phyloP scores from a whole-genome alignment of 352 stramenopile genomes.

The Aphanomyces cochlioides region DNA sequence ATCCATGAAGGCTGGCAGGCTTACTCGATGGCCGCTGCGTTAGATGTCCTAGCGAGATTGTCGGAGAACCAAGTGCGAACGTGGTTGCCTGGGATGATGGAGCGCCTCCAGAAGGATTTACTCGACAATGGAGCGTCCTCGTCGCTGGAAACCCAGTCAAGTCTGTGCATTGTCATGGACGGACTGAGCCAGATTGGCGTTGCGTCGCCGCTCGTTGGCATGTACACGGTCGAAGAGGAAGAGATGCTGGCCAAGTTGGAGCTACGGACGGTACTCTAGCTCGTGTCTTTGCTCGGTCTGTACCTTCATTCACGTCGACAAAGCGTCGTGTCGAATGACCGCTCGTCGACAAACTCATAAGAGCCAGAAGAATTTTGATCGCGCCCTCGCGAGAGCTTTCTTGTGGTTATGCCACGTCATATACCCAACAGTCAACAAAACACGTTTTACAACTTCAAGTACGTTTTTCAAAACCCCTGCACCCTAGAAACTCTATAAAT shows the following conservation, averaged over 20 bases:
- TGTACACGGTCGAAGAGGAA: conserved; percentile 75
- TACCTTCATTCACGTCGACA: background rate
- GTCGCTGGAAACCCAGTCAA: conserved; percentile 57
- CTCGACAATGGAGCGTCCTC: conserved; percentile 17
- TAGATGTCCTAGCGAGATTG: conserved; percentile 13
- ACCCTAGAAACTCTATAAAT: background rate
- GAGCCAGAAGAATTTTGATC: too few relatives aligned
- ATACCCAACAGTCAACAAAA: background rate
- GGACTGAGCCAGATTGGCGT: conserved; percentile 52
- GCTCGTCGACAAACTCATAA: background rate
- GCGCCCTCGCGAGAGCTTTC: too few relatives aligned
- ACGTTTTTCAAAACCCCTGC: too few relatives aligned
- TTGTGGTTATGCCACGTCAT: too few relatives aligned
- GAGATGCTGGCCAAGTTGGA: conserved; percentile 60
- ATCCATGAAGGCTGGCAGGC: too few relatives aligned
- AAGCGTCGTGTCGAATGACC: background rate
- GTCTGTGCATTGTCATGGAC: conserved; percentile 63
- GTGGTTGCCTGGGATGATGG: conserved; percentile 44
- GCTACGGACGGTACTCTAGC: conserved; percentile 22
- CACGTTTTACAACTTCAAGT: background rate
- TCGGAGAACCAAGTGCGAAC: conserved; percentile 12
- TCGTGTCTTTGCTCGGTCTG: background rate
- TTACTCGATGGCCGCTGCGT: too few relatives aligned
- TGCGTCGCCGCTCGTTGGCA: conserved; percentile 60
- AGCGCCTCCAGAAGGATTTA: conserved; percentile 40